Evolutionary conservation across 2,329 filamentous ascomycete species (phyloP).

Genomic region (Fusarium metavorans): DNA sequence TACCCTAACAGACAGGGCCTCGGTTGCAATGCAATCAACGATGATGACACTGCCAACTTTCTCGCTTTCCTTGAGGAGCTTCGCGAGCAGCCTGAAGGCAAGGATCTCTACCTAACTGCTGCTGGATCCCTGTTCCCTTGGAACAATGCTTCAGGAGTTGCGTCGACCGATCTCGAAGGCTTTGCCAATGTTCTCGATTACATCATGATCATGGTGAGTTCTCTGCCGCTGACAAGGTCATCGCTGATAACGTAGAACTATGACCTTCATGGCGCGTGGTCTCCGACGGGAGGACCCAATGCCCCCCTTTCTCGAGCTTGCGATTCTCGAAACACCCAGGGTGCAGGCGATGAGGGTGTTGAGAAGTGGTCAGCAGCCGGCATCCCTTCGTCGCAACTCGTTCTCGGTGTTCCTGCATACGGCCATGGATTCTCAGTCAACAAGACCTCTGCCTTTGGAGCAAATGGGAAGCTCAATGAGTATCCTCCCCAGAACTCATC

Average conservation of each 20-base stretch:
- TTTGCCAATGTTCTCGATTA: conserved; percentile 37
- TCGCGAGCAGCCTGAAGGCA: conserved; percentile 24
- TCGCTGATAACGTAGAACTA: conserved; percentile 20
- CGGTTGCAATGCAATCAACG: conserved; percentile 38
- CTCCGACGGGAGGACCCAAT: conserved; percentile 30
- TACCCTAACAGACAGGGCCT: conserved; percentile 40
- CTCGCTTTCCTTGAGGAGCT: conserved; percentile 35
- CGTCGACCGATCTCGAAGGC: conserved; percentile 25
- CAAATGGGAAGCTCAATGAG: conserved; percentile 13
- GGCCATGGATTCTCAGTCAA: conserved; percentile 37
- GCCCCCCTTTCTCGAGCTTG: conserved; percentile 17
- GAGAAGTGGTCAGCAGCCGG: conserved; percentile 29
- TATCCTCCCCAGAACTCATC: conserved; percentile 34
- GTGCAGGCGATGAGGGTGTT: conserved; percentile 20
- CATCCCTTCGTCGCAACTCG: conserved; percentile 28
- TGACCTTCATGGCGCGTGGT: conserved; percentile 35
- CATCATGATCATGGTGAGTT: conserved; percentile 38
- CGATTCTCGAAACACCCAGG: conserved; percentile 34
- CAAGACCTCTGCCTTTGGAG: conserved; percentile 10
- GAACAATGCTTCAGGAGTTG: conserved; percentile 24
- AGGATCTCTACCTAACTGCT: conserved; percentile 29
- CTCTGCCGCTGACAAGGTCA: rapidly evolving
- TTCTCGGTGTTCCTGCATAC: conserved; percentile 34
- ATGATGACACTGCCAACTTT: conserved; percentile 33
- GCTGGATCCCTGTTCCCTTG: conserved; percentile 35